Percentiles rank a stretch among this genome's conserved stretches.
Conservation (phyloP, 108 stramenopile genomes). For the Nannochloropsis granulata region DNA sequence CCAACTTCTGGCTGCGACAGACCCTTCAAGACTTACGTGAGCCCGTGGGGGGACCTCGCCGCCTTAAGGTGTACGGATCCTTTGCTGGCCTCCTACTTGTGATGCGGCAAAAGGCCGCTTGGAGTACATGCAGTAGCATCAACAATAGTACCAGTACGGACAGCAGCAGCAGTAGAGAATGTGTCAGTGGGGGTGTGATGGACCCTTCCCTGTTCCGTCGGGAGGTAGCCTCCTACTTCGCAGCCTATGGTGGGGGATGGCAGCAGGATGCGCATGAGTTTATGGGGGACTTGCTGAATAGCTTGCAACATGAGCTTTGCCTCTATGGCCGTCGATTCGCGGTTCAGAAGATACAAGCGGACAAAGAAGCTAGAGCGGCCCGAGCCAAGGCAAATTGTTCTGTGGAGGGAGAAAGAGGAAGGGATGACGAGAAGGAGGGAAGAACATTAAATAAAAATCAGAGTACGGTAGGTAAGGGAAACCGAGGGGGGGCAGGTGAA, state of each 20-base stretch:
- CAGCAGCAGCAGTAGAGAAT: not conserved
- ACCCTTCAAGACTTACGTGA: not conserved
- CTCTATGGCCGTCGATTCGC: not conserved
- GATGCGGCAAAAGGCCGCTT: not conserved
- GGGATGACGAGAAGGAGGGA: not conserved
- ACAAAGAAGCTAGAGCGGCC: not conserved
- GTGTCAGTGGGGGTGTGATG: not conserved
- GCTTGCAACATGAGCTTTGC: conserved; percentile 1
- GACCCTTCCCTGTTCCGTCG: not conserved
- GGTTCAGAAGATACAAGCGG: not conserved
- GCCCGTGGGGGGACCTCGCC: not conserved
- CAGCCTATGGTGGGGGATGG: not conserved
- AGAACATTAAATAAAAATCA: not conserved
- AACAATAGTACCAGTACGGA: not conserved
- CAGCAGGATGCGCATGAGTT: conserved; percentile 30
- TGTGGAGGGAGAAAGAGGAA: not conserved
- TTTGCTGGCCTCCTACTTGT: not conserved
- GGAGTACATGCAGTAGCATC: not conserved
- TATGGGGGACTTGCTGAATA: conserved; percentile 5
- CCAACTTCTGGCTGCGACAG: not conserved
- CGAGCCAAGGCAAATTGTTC: not conserved
- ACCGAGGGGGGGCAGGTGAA: not conserved
- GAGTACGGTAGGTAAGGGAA: not conserved
- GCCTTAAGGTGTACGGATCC: not conserved
- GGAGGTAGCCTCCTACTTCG: not conserved